A percentile compares a stretch with the other conserved stretches of the same genome.
Evolutionary conservation across 2,329 filamentous ascomycete species (phyloP).

Genomic region (Lachnellula hyalina): DNA sequence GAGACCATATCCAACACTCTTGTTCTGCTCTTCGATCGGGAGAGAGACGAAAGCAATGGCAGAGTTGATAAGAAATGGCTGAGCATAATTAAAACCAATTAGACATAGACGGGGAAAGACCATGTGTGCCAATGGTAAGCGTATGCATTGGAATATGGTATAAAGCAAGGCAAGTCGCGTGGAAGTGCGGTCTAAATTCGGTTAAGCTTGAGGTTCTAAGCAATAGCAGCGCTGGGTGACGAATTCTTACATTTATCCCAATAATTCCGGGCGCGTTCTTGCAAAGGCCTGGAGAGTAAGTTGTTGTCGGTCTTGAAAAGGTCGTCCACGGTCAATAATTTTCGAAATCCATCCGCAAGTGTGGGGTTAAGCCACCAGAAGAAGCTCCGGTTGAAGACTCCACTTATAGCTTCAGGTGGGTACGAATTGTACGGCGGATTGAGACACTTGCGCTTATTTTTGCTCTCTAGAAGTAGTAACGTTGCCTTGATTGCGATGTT

Average conservation of each 20-base stretch:
- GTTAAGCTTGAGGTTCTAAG: neutral
- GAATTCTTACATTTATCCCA: conserved; percentile 14
- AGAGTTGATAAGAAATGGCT: conserved; percentile 20
- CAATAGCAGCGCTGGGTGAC: neutral
- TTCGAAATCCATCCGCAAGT: conserved; percentile 30
- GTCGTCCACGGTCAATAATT: conserved; percentile 29
- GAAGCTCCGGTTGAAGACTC: conserved; percentile 31
- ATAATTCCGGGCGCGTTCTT: conserved; percentile 4
- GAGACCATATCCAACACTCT: conserved; percentile 20
- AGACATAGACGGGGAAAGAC: conserved; percentile 22
- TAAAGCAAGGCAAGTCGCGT: conserved; percentile 13
- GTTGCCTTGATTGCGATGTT: conserved; percentile 18
- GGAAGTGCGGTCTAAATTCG: conserved; percentile 5
- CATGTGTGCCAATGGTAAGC: conserved; percentile 11
- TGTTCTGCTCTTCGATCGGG: neutral
- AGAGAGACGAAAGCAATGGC: conserved; percentile 10
- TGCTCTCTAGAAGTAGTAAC: conserved; percentile 21
- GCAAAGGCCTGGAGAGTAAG: conserved; percentile 10
- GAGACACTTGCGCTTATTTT: conserved; percentile 16
- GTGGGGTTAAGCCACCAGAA: conserved; percentile 35
- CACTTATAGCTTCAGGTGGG: conserved; percentile 29
- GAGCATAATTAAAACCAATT: conserved; percentile 21
- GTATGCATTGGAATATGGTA: conserved; percentile 10
- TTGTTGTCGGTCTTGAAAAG: conserved; percentile 20
- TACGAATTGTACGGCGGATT: conserved; percentile 12